Base-by-base conservation (phyloP, 1,284 basidiomycete genomes). In the Naganishia albida region DNA sequence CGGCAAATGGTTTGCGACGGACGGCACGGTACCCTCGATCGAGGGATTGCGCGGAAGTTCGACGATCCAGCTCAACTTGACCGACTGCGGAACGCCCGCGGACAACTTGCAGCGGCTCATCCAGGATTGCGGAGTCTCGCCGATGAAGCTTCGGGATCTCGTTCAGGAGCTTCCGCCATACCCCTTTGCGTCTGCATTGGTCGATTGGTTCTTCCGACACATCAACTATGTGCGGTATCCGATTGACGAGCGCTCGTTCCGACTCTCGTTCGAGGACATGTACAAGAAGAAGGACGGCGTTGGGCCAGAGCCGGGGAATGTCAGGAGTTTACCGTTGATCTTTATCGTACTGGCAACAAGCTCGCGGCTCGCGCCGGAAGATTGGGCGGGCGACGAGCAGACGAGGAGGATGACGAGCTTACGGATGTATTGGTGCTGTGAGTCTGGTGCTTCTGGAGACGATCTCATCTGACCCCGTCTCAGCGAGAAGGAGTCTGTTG, bases 201-300 rank as follows among this genome's bases (percentile, higher is more conserved):
- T 80, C 46, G 76, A 80, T 67, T 80, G 75, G 74, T 80, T 77
- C 68, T 80, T 80, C 66, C 65, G 62, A n/a, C 70, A 74, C 71
- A 93, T 93, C 77, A 96, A 96, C 75, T 92, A 90, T 84, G 92
- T 92, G n/a, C 86, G 93, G 44, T 93, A 95, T 77, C 93, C 93
- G 34, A 85, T 96, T 38, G 91, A 91, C 52, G 93, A 95, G 70
- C 84, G 85, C 54, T 87, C 91, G 64, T 96, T 96, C 77, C 85
- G 92, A 57, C 54, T 42, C 73, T 78, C 90, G 0, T 96, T 93
- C 76, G 83, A 87, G 49, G 88, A 91, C 30, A 82, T 96, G 51
- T 89, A 88, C 73, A 81, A 86, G 20, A 88, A 89, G 71, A 86
- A 88, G 18, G 83, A 84, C 20, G 84, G 85, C 62, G 85, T 88